Evolutionary conservation across 768 basidiomycete species (phyloP).

Genomic region (Tricholoma terreum): DNA sequence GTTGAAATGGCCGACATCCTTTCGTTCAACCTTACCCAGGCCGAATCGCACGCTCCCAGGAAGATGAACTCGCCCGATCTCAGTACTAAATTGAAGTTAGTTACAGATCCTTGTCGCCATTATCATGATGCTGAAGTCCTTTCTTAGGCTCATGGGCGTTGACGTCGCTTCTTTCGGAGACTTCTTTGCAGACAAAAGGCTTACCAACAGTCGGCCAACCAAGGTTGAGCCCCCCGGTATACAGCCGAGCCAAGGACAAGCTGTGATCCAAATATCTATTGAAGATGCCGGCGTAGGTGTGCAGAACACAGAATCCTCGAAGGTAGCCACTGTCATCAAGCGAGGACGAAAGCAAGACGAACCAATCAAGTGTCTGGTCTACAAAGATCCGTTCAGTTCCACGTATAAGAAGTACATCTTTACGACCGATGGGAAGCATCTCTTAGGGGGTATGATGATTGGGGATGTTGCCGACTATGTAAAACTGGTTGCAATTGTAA

Average conservation of each 20-base stretch:
- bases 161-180: slow-evolving; percentile 71
- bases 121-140: not conserved
- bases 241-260: not conserved
- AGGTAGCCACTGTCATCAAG: not conserved
- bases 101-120: not conserved
- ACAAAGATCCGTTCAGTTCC: slow-evolving; percentile 68
- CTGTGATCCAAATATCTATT: slow-evolving; percentile 19
- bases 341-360: slow-evolving; percentile 20
- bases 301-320: not conserved
- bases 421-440: slow-evolving; percentile 63
- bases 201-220: not conserved
- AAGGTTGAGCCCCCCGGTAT: not conserved
- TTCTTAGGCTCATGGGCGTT: slow-evolving; percentile 25
- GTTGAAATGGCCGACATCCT: slow-evolving; percentile 74
- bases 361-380: slow-evolving; percentile 58
- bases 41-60: slow-evolving; percentile 33
- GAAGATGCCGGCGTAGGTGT: not conserved
- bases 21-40: slow-evolving; percentile 65
- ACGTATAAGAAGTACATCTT: slow-evolving; percentile 81
- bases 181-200: slow-evolving; percentile 60
- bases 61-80: slow-evolving; percentile 59
- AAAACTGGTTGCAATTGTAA: slow-evolving; percentile 66
- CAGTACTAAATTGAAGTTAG: slow-evolving; percentile 63
- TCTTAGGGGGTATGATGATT: slow-evolving; percentile 81
- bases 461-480: slow-evolving; percentile 67